Conservation (phyloP, 495 filamentous ascomycete genomes). For the Hypoxylon cercidicola region DNA sequence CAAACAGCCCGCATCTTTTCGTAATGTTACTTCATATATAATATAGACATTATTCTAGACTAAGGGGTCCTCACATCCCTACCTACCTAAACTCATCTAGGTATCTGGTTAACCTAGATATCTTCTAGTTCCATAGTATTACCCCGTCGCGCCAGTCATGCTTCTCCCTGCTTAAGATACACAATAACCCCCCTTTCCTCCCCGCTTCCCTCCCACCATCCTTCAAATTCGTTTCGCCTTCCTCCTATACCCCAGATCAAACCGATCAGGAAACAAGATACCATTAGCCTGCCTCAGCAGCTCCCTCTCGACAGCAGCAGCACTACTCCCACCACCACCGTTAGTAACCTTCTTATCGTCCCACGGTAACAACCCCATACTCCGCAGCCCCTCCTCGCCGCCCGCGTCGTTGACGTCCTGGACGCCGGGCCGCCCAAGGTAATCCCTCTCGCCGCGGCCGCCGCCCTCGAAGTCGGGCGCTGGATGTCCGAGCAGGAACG, state of each 20-base stretch:
- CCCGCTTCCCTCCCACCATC: background rate
- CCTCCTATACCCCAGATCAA: slow-evolving; percentile 44
- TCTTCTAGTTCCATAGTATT: too few species aligned
- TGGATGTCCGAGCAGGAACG: slow-evolving; percentile 69
- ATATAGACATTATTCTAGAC: too few species aligned
- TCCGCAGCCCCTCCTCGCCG: slow-evolving; percentile 55
- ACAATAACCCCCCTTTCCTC: background rate
- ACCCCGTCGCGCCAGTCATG: too few species aligned
- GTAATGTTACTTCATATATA: too few species aligned
- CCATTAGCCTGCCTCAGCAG: slow-evolving; percentile 53
- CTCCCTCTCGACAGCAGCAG: slow-evolving; percentile 40
- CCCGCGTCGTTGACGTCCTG: slow-evolving; percentile 57
- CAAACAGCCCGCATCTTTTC: too few species aligned
- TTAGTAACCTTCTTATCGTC: slow-evolving; percentile 46
- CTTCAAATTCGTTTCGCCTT: slow-evolving; percentile 17
- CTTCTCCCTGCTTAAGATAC: too few species aligned
- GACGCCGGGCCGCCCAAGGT: slow-evolving; percentile 60
- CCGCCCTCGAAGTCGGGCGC: slow-evolving; percentile 72
- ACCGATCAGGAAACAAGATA: slow-evolving; percentile 59
- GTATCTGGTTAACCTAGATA: too few species aligned
- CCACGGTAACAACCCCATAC: slow-evolving; percentile 61
- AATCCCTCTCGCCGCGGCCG: slow-evolving; percentile 62
- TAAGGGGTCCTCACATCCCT: too few species aligned
- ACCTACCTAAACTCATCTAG: too few species aligned
- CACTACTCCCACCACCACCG: background rate